These are phyloP conservation scores for Mycena sanguinolenta DNA, from an alignment of 768 basidiomycete genomes.

Conservation along the genomic window DNA sequence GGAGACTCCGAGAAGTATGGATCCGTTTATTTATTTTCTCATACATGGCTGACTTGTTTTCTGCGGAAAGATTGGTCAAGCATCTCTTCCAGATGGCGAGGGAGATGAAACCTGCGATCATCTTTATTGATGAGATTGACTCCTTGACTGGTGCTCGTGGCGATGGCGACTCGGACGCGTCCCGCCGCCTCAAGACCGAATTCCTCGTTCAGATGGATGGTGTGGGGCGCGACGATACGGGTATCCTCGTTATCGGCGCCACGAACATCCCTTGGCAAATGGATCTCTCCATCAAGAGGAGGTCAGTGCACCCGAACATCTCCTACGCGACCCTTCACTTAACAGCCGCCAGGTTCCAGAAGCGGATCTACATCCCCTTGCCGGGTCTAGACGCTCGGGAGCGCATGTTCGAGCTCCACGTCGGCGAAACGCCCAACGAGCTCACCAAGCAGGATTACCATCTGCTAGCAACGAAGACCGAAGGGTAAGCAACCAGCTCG, in stretches of 20 bases:
- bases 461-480: conserved; percentile 73
- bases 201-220: conserved; percentile 88
- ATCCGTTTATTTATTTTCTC: conserved; percentile 38
- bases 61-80: conserved; percentile 74
- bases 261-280: conserved; percentile 90
- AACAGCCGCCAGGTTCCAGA: conserved; percentile 86
- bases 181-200: conserved; percentile 84
- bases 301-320: conserved; percentile 64
- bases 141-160: conserved; percentile 83
- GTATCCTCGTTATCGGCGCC: conserved; percentile 84
- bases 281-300: conserved; percentile 84
- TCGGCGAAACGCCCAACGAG: conserved; percentile 81
- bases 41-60: not conserved
- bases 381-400: conserved; percentile 80
- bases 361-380: conserved; percentile 86
- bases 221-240: conserved; percentile 86
- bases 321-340: no score
- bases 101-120: conserved; percentile 85
- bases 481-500: conserved; percentile 60
- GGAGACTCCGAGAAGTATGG: conserved; percentile 82
- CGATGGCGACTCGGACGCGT: conserved; percentile 85
- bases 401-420: conserved; percentile 86
- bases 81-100: conserved; percentile 88
- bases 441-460: conserved; percentile 74
- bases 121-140: conserved; percentile 90